Evolutionary conservation across 345 rosid species (phyloP).

Genomic region (Corchorus capsularis): DNA sequence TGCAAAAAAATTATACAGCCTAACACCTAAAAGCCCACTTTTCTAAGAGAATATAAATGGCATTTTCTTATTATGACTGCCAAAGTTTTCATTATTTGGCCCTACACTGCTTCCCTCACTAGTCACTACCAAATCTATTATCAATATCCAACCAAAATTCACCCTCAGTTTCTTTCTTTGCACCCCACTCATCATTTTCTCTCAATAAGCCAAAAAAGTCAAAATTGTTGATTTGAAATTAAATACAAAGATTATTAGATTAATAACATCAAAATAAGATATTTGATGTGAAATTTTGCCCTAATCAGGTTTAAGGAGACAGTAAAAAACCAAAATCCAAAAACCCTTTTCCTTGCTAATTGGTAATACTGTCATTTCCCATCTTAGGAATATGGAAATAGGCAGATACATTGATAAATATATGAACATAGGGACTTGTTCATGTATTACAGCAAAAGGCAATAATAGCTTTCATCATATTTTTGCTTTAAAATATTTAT

Average conservation of each 20-base stretch:
- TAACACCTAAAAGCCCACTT: constrained; percentile 7
- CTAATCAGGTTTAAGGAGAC: neutral
- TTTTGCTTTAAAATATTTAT: neutral
- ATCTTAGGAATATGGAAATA: neutral
- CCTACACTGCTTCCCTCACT: neutral
- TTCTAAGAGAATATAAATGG: neutral
- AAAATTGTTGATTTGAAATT: neutral
- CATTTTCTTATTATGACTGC: neutral
- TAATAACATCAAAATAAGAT: neutral
- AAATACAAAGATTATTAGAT: neutral
- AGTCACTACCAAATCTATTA: neutral
- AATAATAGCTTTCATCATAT: neutral
- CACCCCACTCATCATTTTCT: neutral
- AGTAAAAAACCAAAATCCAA: neutral
- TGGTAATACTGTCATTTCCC: neutral
- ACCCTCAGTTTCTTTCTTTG: neutral
- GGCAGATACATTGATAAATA: neutral
- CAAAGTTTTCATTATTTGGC: neutral
- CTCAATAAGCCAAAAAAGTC: neutral
- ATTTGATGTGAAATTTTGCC: neutral
- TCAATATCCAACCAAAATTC: neutral
- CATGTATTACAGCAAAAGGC: constrained; percentile 14
- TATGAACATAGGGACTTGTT: neutral
- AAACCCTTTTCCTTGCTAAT: neutral
- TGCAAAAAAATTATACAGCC: neutral